phyloP scores from a whole-genome alignment of 2,329 filamentous ascomycete species.

The Phoma herbarum region DNA sequence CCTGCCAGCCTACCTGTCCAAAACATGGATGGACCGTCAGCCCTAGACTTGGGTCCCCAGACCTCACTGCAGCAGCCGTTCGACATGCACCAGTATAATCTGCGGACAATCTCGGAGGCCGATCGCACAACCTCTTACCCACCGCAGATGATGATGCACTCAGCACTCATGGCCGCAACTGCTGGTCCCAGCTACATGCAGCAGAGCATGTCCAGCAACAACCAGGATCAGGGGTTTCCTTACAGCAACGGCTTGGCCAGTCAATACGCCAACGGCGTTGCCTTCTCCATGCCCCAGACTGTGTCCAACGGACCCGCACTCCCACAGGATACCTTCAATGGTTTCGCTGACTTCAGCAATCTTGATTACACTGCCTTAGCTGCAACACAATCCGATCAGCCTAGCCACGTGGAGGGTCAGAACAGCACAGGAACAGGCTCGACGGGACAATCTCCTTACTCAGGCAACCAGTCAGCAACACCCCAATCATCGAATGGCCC shows the following conservation, averaged over 20 bases:
- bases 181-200: constrained; percentile 47
- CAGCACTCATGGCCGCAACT: constrained; percentile 46
- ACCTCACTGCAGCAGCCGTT: constrained; percentile 45
- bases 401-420: constrained; percentile 37
- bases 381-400: constrained; percentile 33
- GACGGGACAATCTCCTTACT: constrained; percentile 48
- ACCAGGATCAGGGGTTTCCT: constrained; percentile 28
- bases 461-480: constrained; percentile 43
- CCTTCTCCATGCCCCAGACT: constrained; percentile 37
- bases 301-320: constrained; percentile 34
- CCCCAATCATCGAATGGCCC: constrained; percentile 46
- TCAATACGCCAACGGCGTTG: constrained; percentile 33
- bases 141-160: constrained; percentile 48
- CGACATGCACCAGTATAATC: constrained; percentile 45
- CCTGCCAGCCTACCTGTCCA: constrained; percentile 46
- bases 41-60: constrained; percentile 43
- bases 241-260: constrained; percentile 38
- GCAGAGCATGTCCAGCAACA: constrained; percentile 35
- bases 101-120: constrained; percentile 47
- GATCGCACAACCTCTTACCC: constrained; percentile 38
- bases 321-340: constrained; percentile 35
- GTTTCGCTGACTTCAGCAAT: constrained; percentile 39
- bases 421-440: constrained; percentile 45
- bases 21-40: constrained; percentile 42
- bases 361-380: constrained; percentile 40